Percentiles rank a stretch among this genome's conserved stretches.
Conservation (phyloP, 1,139 yeast species). For the Pichia kudriavzevii region DNA sequence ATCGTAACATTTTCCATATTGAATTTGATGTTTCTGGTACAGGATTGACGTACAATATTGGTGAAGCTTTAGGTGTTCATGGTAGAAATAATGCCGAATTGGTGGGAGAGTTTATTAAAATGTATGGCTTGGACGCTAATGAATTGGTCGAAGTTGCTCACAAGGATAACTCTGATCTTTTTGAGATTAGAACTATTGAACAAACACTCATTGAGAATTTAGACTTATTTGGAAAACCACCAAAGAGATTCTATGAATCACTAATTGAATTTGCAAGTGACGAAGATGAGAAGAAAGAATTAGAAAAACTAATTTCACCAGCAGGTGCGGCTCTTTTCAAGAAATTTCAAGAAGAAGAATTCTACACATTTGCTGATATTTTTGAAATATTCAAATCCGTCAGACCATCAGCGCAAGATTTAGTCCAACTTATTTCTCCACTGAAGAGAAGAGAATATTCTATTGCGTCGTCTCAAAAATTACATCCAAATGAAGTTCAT, state of each 20-base stretch:
- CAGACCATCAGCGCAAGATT: constrained; percentile 66
- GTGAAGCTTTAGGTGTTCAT: constrained; percentile 95
- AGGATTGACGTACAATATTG: constrained; percentile 84
- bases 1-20: constrained; percentile 93
- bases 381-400: constrained; percentile 77
- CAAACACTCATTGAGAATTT: constrained; percentile 74
- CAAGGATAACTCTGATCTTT: constrained; percentile 48
- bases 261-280: constrained; percentile 70
- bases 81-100: constrained; percentile 68
- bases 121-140: constrained; percentile 61
- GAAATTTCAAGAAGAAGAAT: constrained; percentile 78
- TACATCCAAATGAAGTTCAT: constrained; percentile 88
- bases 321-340: constrained; percentile 86
- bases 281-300: constrained; percentile 53
- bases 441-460: constrained; percentile 97
- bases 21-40: constrained; percentile 91
- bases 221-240: constrained; percentile 92
- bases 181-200: constrained; percentile 74
- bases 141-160: constrained; percentile 65
- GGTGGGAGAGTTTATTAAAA: constrained; percentile 61
- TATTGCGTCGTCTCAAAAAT: constrained; percentile 93
- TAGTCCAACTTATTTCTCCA: constrained; percentile 70
- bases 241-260: constrained; percentile 86
- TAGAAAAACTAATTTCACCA: constrained; percentile 59
- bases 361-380: constrained; percentile 73